phyloP scores from a whole-genome alignment of 768 basidiomycete genomes.

The Boletus fagicola region DNA sequence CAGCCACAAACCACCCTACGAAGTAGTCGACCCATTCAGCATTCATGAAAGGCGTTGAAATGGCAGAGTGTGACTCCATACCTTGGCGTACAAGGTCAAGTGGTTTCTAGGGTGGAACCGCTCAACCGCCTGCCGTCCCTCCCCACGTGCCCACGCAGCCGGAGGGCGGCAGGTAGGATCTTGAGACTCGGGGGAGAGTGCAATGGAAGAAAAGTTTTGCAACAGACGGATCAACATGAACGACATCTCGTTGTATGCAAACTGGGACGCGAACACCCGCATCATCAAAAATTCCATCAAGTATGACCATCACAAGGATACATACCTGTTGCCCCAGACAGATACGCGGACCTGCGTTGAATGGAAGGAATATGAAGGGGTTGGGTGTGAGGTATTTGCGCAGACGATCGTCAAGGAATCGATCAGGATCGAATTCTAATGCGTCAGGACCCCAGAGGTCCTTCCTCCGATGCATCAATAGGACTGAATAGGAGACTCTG shows the following conservation, averaged over 20 bases:
- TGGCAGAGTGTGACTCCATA: conserved; percentile 16
- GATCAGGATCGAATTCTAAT: conserved; percentile 39
- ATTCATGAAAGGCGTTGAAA: background rate
- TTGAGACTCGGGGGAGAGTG: conserved; percentile 28
- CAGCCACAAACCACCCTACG: conserved; percentile 48
- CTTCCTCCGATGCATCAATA: conserved; percentile 37
- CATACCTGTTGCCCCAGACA: conserved; percentile 39
- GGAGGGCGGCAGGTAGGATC: conserved; percentile 28
- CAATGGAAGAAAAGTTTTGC: conserved; percentile 27
- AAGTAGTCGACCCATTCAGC: background rate
- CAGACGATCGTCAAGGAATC: conserved; percentile 40
- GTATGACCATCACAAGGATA: background rate
- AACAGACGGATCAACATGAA: conserved; percentile 33
- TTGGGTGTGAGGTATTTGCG: conserved; percentile 37
- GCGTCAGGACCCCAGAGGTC: conserved; percentile 41
- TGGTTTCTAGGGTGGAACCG: conserved; percentile 28
- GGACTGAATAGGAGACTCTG: conserved; percentile 29
- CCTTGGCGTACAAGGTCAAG: conserved; percentile 38
- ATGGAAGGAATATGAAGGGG: conserved; percentile 43
- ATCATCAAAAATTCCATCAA: conserved; percentile 6
- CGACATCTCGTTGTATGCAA: conserved; percentile 36
- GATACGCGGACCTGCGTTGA: conserved; percentile 41
- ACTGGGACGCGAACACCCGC: conserved; percentile 17
- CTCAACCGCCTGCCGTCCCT: conserved; percentile 29
- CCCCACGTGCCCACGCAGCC: conserved; percentile 23